These are phyloP conservation scores for Annulohypoxylon truncatum DNA, from an alignment of 2,329 filamentous ascomycete species.

Conservation along the genomic window DNA sequence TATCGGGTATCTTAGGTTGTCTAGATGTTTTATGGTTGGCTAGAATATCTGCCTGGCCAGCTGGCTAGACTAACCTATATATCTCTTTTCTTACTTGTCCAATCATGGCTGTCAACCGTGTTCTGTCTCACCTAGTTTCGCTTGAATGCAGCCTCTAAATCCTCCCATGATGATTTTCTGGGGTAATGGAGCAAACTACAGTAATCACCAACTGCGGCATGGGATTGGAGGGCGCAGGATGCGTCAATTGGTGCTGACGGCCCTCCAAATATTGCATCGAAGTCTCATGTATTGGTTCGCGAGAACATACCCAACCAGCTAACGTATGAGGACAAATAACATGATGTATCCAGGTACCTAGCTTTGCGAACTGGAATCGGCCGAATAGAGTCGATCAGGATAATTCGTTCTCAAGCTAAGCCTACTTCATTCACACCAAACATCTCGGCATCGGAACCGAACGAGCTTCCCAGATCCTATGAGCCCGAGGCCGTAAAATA, in stretches of 20 bases:
- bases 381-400: constrained; percentile 15
- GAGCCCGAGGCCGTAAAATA: constrained; percentile 24
- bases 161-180: constrained; percentile 20
- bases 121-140: constrained; percentile 7
- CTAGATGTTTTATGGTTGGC: constrained; percentile 21
- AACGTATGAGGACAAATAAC: background rate
- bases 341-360: background rate
- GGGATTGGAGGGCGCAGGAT: constrained; percentile 19
- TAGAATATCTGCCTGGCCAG: constrained; percentile 5
- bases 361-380: constrained; percentile 8
- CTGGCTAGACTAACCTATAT: constrained; percentile 4
- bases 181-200: constrained; percentile 29
- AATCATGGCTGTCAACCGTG: constrained; percentile 21
- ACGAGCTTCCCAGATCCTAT: constrained; percentile 12
- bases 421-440: constrained; percentile 23
- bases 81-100: constrained; percentile 22
- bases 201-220: constrained; percentile 22
- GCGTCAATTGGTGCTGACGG: constrained; percentile 1
- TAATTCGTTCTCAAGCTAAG: constrained; percentile 23
- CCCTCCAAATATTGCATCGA: background rate
- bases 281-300: constrained; percentile 5
- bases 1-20: background rate
- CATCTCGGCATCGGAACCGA: constrained; percentile 34
- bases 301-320: background rate
- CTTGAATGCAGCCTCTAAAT: constrained; percentile 9